Conservation (phyloP, 345 rosid genomes). For the Moricandia moricandioides region DNA sequence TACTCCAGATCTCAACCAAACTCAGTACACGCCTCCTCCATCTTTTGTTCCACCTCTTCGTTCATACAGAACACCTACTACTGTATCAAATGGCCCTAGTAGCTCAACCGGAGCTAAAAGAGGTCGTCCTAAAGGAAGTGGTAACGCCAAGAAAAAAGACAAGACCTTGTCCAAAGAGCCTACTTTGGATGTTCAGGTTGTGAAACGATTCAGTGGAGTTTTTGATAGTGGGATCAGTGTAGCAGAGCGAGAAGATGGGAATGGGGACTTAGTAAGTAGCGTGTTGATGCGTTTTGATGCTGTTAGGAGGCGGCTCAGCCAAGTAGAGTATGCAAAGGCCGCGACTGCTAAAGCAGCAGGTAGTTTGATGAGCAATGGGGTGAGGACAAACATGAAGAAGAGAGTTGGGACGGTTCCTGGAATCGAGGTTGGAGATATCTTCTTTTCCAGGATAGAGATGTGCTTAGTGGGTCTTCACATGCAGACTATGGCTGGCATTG, state of each 20-base stretch:
- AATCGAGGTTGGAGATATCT: slow-evolving; percentile 72
- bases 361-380: slow-evolving; percentile 60
- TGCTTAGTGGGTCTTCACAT: slow-evolving; percentile 72
- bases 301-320: slow-evolving; percentile 53
- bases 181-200: slow-evolving; percentile 11
- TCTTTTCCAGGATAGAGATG: slow-evolving; percentile 75
- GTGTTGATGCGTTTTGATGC: slow-evolving; percentile 50
- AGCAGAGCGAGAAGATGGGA: slow-evolving; percentile 51
- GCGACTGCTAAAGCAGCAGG: slow-evolving; percentile 41
- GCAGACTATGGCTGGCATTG: slow-evolving; percentile 80
- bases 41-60: slow-evolving; percentile 34
- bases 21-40: slow-evolving; percentile 25
- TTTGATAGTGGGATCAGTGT: slow-evolving; percentile 37
- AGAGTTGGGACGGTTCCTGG: slow-evolving; percentile 76
- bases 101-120: slow-evolving; percentile 30
- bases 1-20: slow-evolving; percentile 38
- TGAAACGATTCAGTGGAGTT: slow-evolving; percentile 17
- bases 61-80: slow-evolving; percentile 44
- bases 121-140: slow-evolving; percentile 37
- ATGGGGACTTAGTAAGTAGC: slow-evolving; percentile 42
- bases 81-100: slow-evolving; percentile 27
- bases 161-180: slow-evolving; percentile 7
- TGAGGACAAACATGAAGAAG: slow-evolving; percentile 64
- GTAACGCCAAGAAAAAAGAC: slow-evolving; percentile 33
- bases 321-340: slow-evolving; percentile 53